phyloP scores from a whole-genome alignment of 2,329 filamentous ascomycete species.

The Colletotrichum brevisporum region DNA sequence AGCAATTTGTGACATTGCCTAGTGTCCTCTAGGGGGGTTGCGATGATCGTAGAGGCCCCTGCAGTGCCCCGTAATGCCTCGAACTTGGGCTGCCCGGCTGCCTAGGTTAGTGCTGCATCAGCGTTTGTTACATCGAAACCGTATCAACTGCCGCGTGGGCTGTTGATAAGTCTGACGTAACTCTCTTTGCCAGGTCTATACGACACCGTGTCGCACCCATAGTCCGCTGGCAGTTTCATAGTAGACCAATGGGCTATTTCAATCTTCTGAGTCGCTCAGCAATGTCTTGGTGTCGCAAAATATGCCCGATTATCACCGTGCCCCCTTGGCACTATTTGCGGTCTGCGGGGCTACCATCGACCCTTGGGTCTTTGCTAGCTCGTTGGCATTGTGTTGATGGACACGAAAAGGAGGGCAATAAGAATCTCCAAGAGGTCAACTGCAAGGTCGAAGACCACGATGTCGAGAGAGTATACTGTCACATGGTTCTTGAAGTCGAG shows the following conservation, averaged over 20 bases:
- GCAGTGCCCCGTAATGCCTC: slow-evolving; percentile 36
- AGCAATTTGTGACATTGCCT: no score
- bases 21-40: no score
- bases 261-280: neutral
- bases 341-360: neutral
- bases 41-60: slow-evolving; percentile 35
- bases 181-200: neutral
- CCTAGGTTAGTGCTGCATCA: neutral
- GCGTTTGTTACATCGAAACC: neutral
- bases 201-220: neutral
- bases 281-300: neutral
- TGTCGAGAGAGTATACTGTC: neutral
- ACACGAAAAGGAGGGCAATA: neutral
- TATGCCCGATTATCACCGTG: neutral
- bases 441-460: neutral
- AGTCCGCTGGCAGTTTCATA: neutral
- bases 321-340: neutral
- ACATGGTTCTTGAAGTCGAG: neutral
- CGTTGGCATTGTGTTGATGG: neutral
- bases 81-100: slow-evolving; percentile 1
- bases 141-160: neutral
- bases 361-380: neutral
- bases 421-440: neutral
- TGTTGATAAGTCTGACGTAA: neutral
- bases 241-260: neutral